Conservation (phyloP, 768 basidiomycete genomes). For the Trametes meyenii region DNA sequence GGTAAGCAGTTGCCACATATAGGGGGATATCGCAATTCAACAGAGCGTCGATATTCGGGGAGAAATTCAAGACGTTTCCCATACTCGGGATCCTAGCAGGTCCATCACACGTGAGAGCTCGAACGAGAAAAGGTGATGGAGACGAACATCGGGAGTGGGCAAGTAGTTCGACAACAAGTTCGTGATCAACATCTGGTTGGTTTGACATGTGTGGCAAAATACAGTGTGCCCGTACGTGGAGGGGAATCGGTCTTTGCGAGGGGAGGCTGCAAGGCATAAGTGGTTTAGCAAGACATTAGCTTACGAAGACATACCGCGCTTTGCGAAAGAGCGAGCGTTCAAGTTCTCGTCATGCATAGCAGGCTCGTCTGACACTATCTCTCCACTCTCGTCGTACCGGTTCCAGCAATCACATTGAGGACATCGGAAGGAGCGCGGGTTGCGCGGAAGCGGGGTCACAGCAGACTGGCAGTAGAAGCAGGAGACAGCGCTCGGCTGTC, state of each 20-base stretch:
- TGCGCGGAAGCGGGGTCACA: slow-evolving; percentile 43
- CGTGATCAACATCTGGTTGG: slow-evolving; percentile 88
- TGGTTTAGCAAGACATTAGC: not conserved
- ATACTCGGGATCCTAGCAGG: slow-evolving; percentile 71
- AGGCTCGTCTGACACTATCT: slow-evolving; percentile 83
- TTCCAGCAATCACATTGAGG: slow-evolving; percentile 74
- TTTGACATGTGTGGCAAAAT: slow-evolving; percentile 88
- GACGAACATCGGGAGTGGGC: slow-evolving; percentile 71
- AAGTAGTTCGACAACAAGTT: slow-evolving; percentile 91
- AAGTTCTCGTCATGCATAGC: slow-evolving; percentile 84
- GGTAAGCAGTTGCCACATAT: slow-evolving; percentile 79
- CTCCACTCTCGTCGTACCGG: slow-evolving; percentile 67
- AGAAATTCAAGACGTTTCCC: slow-evolving; percentile 60
- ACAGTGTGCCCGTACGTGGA: slow-evolving; percentile 58
- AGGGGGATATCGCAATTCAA: slow-evolving; percentile 85
- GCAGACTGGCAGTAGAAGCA: slow-evolving; percentile 76
- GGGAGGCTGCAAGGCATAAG: slow-evolving; percentile 51
- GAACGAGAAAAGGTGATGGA: not conserved
- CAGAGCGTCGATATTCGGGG: slow-evolving; percentile 70
- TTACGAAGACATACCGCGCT: slow-evolving; percentile 54
- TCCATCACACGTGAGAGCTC: not conserved
- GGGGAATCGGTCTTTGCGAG: slow-evolving; percentile 69
- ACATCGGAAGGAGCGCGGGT: slow-evolving; percentile 66
- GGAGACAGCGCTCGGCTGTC: slow-evolving; percentile 49
- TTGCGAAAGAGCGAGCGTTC: slow-evolving; percentile 70